phyloP scores from a whole-genome alignment of 1,139 yeast species.

The Candida tetrigidarum region DNA sequence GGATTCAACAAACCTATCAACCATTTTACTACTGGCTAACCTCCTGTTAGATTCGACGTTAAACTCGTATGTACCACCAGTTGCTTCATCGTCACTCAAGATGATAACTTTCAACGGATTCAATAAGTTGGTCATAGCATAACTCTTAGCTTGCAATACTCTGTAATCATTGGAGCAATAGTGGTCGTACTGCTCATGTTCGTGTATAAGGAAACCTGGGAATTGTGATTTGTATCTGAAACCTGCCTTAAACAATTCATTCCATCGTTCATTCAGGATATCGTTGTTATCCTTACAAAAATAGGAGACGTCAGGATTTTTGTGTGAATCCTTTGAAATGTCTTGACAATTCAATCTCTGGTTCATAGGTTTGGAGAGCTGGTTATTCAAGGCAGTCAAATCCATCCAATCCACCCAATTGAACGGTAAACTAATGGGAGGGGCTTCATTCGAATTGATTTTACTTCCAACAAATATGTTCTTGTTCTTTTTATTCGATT shows the following conservation, averaged over 20 bases:
- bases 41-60: conserved; percentile 29
- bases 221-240: conserved; percentile 25
- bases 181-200: conserved; percentile 32
- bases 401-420: conserved; percentile 34
- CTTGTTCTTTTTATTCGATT: conserved; percentile 11
- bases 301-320: conserved; percentile 25
- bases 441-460: conserved; percentile 9
- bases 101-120: conserved; percentile 36
- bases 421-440: conserved; percentile 31
- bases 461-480: conserved; percentile 7
- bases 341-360: conserved; percentile 26
- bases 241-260: conserved; percentile 21
- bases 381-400: conserved; percentile 38
- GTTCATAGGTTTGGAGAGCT: conserved; percentile 29
- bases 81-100: conserved; percentile 19
- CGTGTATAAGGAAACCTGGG: conserved; percentile 32
- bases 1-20: conserved; percentile 22
- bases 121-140: conserved; percentile 33
- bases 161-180: conserved; percentile 31
- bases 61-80: conserved; percentile 36
- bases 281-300: conserved; percentile 26
- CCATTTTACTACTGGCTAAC: conserved; percentile 26
- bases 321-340: conserved; percentile 23
- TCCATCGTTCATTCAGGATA: conserved; percentile 25
- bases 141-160: conserved; percentile 31